Evolutionary conservation across 2,329 filamentous ascomycete genomes (phyloP).

Genomic region (Blumeria graminis): DNA sequence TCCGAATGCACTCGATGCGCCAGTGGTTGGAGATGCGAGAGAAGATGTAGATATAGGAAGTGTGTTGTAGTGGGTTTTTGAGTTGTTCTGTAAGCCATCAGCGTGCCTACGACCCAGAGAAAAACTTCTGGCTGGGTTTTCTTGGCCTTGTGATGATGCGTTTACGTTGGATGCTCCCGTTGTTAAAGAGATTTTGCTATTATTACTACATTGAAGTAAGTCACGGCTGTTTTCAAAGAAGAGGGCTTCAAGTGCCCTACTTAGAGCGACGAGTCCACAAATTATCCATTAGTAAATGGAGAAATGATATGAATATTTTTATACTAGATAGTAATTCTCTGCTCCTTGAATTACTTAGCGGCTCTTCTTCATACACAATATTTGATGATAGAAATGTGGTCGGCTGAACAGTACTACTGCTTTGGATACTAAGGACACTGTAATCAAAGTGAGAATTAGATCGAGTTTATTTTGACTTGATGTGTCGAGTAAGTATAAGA

Average conservation of each 20-base stretch:
- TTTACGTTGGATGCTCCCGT: constrained; percentile 31
- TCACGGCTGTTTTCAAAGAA: background rate
- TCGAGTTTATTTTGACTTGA: background rate
- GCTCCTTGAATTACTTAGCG: constrained; percentile 19
- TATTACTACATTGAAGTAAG: constrained; percentile 9
- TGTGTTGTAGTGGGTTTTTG: constrained; percentile 54
- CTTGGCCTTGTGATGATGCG: constrained; percentile 16
- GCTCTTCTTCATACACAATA: background rate
- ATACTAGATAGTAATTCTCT: constrained; percentile 7
- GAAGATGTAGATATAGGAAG: constrained; percentile 45
- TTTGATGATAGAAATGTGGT: no score
- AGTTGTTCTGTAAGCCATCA: constrained; percentile 47
- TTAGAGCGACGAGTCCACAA: constrained; percentile 66
- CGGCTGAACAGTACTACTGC: no score
- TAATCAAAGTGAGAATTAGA: background rate
- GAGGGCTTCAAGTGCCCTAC: constrained; percentile 21
- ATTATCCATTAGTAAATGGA: constrained; percentile 13
- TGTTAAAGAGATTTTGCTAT: constrained; percentile 65
- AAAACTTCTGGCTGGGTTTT: constrained; percentile 34
- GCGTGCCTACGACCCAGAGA: constrained; percentile 52
- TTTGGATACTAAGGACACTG: background rate
- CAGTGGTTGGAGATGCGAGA: constrained; percentile 49
- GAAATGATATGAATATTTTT: constrained; percentile 3
- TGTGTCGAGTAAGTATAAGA: background rate
- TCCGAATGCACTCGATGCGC: constrained; percentile 73